phyloP scores from a whole-genome alignment of 2,329 filamentous ascomycete species.

The Rhinocladiella similis region DNA sequence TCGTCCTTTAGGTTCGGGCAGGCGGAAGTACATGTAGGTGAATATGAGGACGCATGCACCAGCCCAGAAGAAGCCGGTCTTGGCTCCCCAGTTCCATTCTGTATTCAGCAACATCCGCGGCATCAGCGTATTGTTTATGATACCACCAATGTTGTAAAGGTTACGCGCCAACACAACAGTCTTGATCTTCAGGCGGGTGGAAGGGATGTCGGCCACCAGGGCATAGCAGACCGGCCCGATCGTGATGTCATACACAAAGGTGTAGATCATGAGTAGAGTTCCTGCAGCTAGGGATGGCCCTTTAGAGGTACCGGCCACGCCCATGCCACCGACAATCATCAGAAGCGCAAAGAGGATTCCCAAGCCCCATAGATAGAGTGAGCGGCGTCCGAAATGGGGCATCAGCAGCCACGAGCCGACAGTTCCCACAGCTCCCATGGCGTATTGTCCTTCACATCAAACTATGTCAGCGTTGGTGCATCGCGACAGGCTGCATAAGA shows the following conservation, averaged over 20 bases:
- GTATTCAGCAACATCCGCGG: conserved; percentile 32
- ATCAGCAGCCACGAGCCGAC: conserved; percentile 50
- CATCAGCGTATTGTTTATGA: conserved; percentile 42
- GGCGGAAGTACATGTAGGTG: conserved; percentile 42
- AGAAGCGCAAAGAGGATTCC: conserved; percentile 31
- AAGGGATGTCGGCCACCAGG: conserved; percentile 54
- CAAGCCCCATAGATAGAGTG: conserved; percentile 39
- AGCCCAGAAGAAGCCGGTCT: conserved; percentile 43
- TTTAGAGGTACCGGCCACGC: not conserved
- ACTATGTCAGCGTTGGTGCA: too few relatives aligned
- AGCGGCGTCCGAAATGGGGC: conserved; percentile 39
- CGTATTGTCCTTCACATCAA: conserved; percentile 54
- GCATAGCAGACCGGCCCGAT: conserved; percentile 57
- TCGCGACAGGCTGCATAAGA: too few relatives aligned
- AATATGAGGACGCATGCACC: conserved; percentile 34
- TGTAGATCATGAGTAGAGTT: conserved; percentile 53
- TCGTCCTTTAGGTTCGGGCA: conserved; percentile 44
- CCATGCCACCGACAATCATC: conserved; percentile 32
- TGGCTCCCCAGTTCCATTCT: conserved; percentile 39
- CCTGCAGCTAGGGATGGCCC: conserved; percentile 36
- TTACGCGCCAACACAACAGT: conserved; percentile 55
- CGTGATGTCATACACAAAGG: conserved; percentile 55
- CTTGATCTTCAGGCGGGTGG: conserved; percentile 54
- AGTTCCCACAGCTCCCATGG: conserved; percentile 56
- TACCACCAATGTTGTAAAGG: conserved; percentile 46